A percentile compares a stretch with the other conserved stretches of the same genome.
Evolutionary conservation across 2,329 filamentous ascomycete species (phyloP).

Genomic region (Septoria linicola): DNA sequence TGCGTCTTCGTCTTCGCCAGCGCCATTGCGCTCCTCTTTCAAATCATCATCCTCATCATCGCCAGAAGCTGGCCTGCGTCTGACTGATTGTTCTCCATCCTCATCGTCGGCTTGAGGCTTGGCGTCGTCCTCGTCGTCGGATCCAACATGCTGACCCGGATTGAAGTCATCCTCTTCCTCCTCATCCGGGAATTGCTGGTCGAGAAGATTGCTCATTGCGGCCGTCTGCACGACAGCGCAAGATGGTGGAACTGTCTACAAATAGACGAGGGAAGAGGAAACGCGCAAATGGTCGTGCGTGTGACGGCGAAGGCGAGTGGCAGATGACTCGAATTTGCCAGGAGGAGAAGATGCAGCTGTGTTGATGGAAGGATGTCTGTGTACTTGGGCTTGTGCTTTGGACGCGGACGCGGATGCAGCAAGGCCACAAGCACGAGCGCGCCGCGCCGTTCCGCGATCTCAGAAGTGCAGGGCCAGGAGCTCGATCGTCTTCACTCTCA

Average conservation of each 20-base stretch:
- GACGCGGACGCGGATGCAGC: not conserved
- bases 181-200: slow-evolving; percentile 55
- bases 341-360: no score
- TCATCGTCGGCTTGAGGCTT: slow-evolving; percentile 37
- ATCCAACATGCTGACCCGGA: slow-evolving; percentile 70
- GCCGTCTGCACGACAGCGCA: not conserved
- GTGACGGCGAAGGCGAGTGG: no score
- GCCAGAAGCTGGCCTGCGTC: slow-evolving; percentile 32
- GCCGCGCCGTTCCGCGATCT: no score
- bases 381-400: not conserved
- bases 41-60: slow-evolving; percentile 49
- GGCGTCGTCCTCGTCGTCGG: slow-evolving; percentile 63
- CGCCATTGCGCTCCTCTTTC: slow-evolving; percentile 44
- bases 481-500: no score
- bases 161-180: slow-evolving; percentile 90
- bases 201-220: slow-evolving; percentile 44
- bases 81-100: slow-evolving; percentile 33
- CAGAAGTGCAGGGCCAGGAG: no score
- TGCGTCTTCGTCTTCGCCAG: slow-evolving; percentile 48
- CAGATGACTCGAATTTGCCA: no score
- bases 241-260: not conserved
- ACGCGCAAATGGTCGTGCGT: no score
- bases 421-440: no score
- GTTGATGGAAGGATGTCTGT: no score
- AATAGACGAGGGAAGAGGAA: no score